phyloP scores from a whole-genome alignment of 140 eudicot species.

The Bidens hawaiensis region DNA sequence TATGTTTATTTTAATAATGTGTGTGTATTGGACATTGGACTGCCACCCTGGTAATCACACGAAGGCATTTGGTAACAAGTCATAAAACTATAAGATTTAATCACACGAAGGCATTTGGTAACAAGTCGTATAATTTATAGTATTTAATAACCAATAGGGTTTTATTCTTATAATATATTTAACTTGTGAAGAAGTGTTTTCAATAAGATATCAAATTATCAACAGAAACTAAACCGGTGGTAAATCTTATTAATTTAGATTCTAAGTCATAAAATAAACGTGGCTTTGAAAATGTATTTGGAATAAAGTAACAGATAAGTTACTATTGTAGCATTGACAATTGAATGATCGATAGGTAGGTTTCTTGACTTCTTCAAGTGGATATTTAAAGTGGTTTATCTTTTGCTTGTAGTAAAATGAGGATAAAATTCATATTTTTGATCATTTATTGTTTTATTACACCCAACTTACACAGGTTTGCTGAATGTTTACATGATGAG shows the following conservation, averaged over 20 bases:
- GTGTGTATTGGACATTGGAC: no score
- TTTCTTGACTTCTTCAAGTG: not conserved
- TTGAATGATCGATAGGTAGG: not conserved
- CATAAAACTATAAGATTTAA: no score
- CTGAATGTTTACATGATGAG: no score
- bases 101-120: no score
- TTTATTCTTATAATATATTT: not conserved
- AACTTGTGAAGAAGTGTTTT: not conserved
- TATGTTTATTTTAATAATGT: no score
- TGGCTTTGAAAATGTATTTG: not conserved
- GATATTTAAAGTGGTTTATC: not conserved
- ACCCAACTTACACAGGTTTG: no score
- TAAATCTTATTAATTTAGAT: not conserved
- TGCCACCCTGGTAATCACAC: no score
- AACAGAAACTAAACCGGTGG: not conserved
- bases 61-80: no score
- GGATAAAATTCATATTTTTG: no score
- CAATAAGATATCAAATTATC: not conserved
- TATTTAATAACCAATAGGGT: not conserved
- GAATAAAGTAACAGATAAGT: not conserved
- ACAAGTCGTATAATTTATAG: not conserved
- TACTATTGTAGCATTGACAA: not conserved
- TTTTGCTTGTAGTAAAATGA: not conserved
- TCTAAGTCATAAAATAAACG: not conserved
- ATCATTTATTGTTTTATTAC: no score